Percentiles rank a stretch among this genome's conserved stretches.
phyloP scores from a whole-genome alignment of 164 flowering plant genomes.

The Macadamia tetraphylla region DNA sequence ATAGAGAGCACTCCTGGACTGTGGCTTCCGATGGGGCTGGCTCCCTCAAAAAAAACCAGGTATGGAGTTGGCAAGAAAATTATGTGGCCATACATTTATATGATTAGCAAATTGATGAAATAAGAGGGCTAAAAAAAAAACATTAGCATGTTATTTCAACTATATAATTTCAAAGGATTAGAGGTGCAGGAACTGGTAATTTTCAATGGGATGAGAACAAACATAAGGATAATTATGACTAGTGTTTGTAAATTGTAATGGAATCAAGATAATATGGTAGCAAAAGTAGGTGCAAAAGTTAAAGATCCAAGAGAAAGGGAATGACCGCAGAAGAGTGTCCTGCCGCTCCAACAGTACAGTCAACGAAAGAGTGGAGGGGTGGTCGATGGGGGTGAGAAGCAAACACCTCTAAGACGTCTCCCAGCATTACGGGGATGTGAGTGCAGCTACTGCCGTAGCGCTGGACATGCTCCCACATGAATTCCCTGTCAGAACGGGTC shows the following conservation, averaged over 20 bases:
- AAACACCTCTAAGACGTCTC: constrained; percentile 83
- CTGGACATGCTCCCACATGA: constrained; percentile 25
- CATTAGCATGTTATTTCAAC: too few species aligned
- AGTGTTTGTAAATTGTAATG: not conserved
- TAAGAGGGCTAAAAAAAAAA: too few species aligned
- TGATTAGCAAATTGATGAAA: too few species aligned
- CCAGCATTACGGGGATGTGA: constrained; percentile 85
- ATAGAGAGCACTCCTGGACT: too few species aligned
- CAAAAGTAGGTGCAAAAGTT: not conserved
- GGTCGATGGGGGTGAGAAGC: constrained; percentile 14
- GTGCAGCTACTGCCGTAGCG: constrained; percentile 24
- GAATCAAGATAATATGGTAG: not conserved
- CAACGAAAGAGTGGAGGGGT: constrained; percentile 61
- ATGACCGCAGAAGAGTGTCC: constrained; percentile 90
- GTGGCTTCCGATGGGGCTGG: too few species aligned
- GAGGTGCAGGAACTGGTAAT: not conserved
- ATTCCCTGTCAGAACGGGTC: constrained; percentile 69
- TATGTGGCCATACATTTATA: too few species aligned
- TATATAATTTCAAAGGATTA: not conserved
- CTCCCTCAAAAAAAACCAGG: too few species aligned
- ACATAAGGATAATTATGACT: too few species aligned
- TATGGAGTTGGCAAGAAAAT: too few species aligned
- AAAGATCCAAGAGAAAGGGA: not conserved
- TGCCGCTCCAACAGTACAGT: constrained; percentile 93
- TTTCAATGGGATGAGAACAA: not conserved